A percentile compares a stretch with the other conserved stretches of the same genome.
Conservation (phyloP, 108 stramenopile genomes). For the Schizochytrium sp. region DNA sequence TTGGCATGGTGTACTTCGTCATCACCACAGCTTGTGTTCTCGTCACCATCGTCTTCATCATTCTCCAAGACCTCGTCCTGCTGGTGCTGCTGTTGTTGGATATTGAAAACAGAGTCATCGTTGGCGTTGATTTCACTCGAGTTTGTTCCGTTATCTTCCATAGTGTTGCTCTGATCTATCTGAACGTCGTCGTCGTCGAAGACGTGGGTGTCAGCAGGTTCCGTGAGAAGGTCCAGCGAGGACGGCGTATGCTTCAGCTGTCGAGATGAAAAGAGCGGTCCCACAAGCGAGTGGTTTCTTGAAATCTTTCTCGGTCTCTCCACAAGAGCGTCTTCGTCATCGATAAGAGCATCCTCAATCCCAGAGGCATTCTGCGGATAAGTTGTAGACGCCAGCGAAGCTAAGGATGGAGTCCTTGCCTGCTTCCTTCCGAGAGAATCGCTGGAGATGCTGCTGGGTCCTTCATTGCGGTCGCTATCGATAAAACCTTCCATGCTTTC, state of each 20-base stretch:
- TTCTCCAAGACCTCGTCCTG: too few species aligned
- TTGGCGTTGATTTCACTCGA: not conserved
- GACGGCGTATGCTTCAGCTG: not conserved
- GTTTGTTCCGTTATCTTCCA: not conserved
- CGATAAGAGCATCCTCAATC: not conserved
- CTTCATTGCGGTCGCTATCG: not conserved
- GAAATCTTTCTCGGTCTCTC: not conserved
- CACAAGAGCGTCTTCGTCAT: not conserved
- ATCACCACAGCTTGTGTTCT: not conserved
- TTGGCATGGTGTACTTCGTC: constrained; percentile 12
- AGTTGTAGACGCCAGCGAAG: too few species aligned
- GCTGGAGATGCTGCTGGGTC: not conserved
- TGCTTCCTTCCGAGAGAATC: not conserved
- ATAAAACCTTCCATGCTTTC: not conserved
- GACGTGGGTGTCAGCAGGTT: constrained; percentile 19
- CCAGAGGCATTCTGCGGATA: not conserved
- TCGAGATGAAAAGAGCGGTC: not conserved
- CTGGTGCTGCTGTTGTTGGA: too few species aligned
- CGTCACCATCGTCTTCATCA: not conserved
- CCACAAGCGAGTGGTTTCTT: constrained; percentile 5
- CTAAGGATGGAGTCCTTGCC: too few species aligned
- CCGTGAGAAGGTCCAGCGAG: constrained; percentile 6
- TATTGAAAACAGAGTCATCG: not conserved
- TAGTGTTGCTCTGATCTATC: not conserved
- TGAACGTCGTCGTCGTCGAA: not conserved